Percentiles rank a stretch among this genome's conserved stretches.
These are phyloP conservation scores for Hortiboletus campestris DNA, from an alignment of 768 basidiomycete genomes.

Conservation along the genomic window DNA sequence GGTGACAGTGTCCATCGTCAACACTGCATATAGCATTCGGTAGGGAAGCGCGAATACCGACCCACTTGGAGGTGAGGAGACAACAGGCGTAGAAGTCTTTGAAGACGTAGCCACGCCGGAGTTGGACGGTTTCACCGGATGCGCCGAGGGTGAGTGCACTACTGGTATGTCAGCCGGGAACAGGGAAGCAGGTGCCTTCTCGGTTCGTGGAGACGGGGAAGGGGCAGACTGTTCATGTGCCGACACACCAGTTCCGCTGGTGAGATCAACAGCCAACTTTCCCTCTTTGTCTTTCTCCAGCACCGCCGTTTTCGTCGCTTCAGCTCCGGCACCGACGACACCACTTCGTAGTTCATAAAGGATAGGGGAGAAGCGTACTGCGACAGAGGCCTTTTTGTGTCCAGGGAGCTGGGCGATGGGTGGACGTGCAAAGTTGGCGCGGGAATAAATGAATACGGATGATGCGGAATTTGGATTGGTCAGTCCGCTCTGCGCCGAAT, in stretches of 20 bases:
- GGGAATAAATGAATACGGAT: constrained; percentile 91
- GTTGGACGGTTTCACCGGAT: constrained; percentile 13
- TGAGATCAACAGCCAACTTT: constrained; percentile 57
- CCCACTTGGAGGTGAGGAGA: constrained; percentile 47
- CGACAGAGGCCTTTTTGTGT: constrained; percentile 93
- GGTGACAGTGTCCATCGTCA: constrained; percentile 92
- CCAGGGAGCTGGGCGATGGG: constrained; percentile 95
- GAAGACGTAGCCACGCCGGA: constrained; percentile 17
- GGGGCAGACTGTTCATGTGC: constrained; percentile 8
- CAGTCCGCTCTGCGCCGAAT: constrained; percentile 31
- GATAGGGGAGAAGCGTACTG: constrained; percentile 90
- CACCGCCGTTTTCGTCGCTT: constrained; percentile 54
- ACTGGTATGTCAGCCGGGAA: constrained; percentile 1
- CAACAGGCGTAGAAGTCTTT: constrained; percentile 22
- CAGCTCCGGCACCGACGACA: constrained; percentile 36
- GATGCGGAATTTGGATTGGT: constrained; percentile 42
- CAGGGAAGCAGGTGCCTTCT: constrained; percentile 16
- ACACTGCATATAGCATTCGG: constrained; percentile 91
- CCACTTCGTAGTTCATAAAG: constrained; percentile 84
- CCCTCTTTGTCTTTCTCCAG: constrained; percentile 69
- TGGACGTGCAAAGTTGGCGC: constrained; percentile 89
- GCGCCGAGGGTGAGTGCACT: constrained; percentile 11
- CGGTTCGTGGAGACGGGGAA: constrained; percentile 14
- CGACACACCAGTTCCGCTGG: constrained; percentile 31
- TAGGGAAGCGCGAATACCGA: constrained; percentile 90